phyloP scores from a whole-genome alignment of 345 rosid genomes.

The Xanthoceras sorbifolium region DNA sequence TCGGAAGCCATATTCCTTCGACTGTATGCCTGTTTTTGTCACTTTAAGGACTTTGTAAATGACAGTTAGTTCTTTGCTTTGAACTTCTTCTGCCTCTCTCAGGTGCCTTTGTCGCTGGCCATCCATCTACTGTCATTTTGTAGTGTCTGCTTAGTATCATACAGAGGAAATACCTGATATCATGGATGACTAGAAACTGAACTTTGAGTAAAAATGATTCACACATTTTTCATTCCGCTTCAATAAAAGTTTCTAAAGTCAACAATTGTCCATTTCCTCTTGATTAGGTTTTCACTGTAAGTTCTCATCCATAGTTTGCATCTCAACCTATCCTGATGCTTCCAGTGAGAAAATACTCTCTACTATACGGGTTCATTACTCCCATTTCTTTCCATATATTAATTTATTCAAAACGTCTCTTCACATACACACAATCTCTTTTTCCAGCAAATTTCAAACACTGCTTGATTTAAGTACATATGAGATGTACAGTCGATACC shows the following conservation, averaged over 20 bases:
- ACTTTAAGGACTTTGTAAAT: background rate
- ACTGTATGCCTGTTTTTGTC: background rate
- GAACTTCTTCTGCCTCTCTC: background rate
- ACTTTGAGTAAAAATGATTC: background rate
- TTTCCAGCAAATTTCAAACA: background rate
- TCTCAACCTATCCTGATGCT: background rate
- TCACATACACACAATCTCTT: background rate
- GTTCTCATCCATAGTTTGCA: background rate
- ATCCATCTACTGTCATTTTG: background rate
- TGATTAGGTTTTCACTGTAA: background rate
- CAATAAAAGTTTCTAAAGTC: background rate
- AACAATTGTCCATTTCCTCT: background rate
- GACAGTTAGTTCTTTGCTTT: background rate
- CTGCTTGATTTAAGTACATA: background rate
- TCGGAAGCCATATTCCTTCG: background rate
- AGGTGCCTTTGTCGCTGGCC: background rate
- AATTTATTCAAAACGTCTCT: background rate
- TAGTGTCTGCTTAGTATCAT: background rate
- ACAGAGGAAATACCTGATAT: background rate
- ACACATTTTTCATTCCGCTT: background rate
- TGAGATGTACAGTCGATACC: background rate
- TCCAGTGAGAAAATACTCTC: background rate
- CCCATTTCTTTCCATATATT: background rate
- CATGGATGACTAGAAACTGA: background rate
- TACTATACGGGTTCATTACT: background rate